Base-by-base conservation (phyloP, 768 basidiomycete species). In the Lactarius tabidus region DNA sequence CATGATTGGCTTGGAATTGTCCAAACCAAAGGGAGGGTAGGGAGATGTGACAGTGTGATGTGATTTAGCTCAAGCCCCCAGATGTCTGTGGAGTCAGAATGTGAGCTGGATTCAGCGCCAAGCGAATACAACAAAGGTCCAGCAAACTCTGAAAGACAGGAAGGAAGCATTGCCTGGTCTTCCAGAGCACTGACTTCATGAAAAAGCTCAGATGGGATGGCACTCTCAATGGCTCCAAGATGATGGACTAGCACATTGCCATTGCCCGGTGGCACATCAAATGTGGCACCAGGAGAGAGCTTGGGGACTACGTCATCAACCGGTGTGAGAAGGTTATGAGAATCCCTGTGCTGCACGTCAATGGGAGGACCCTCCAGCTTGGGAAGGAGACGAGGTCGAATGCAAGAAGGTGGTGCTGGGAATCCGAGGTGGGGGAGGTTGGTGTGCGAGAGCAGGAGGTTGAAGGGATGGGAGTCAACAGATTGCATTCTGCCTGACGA, bases 341-440 rank as follows among this genome's bases (percentile, higher is more conserved):
- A 29, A 29, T 23, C 35, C 20, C 8, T 48, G 38, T 8, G 35
- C 33, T 17, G 29, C 6, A 48, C 18, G 33, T 36, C 57, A 18
- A 39, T 29, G 12, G 36, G 17, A 29, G 6, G 26, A 2, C 45
- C 39, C 31, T 62, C 51, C 51, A 33, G 35, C 12, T 20, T 54
- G n/a, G 39, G 23, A 15, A 48, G 51, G 36, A 62, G 60, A 15
- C 41, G 51, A 20, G 56, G 57, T n/a, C 23, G 52, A 38, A 38
- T 8, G 0, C 14, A 48, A n/a, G 33, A 41, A 1, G 26, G 33
- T n/a, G 6, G 29, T 1, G n/a, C 59, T 6, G 45, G 18, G n/a
- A 58, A 38, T 38, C 31, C 29, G 33, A 66, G 38, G 12, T 62
- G 29, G 18, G 65, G 65, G 1, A 66, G 60, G 9, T 33, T 51